Percentiles rank a stretch among this genome's conserved stretches.
These are phyloP conservation scores for Aspergillus japonicus DNA, from an alignment of 2,329 filamentous ascomycete species.

Conservation along the genomic window DNA sequence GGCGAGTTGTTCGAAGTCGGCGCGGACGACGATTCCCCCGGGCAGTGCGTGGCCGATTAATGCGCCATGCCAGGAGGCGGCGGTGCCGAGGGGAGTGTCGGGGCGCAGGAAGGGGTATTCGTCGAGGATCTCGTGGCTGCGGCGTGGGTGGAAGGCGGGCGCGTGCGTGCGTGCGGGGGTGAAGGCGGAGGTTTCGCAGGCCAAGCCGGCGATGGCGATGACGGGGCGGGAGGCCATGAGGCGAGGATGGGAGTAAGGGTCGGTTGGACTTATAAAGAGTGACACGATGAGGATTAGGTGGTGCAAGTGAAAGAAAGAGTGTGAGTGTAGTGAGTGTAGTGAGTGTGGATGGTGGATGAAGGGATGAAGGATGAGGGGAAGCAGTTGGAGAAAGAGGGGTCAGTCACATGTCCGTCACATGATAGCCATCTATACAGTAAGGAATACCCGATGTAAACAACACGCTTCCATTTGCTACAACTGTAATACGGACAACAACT, in stretches of 20 bases:
- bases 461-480: too few relatives aligned
- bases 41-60: conserved; percentile 52
- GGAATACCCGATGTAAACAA: too few relatives aligned
- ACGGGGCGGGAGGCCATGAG: conserved; percentile 42
- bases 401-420: background rate
- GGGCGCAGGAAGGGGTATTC: conserved; percentile 49
- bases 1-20: conserved; percentile 48
- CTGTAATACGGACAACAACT: too few relatives aligned
- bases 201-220: conserved; percentile 54
- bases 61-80: conserved; percentile 51
- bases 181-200: conserved; percentile 56
- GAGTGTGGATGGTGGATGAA: too few relatives aligned
- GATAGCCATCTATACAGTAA: background rate
- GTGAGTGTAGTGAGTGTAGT: too few relatives aligned
- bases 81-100: conserved; percentile 42
- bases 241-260: background rate
- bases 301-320: too few relatives aligned
- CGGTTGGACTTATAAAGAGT: too few relatives aligned
- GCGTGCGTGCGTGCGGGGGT: conserved; percentile 51
- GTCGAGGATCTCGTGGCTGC: conserved; percentile 45
- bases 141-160: conserved; percentile 51
- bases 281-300: background rate
- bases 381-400: background rate
- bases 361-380: background rate
- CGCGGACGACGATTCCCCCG: conserved; percentile 41